Evolutionary conservation across 257 asterid species (phyloP).

Genomic region (Fraxinus americana): DNA sequence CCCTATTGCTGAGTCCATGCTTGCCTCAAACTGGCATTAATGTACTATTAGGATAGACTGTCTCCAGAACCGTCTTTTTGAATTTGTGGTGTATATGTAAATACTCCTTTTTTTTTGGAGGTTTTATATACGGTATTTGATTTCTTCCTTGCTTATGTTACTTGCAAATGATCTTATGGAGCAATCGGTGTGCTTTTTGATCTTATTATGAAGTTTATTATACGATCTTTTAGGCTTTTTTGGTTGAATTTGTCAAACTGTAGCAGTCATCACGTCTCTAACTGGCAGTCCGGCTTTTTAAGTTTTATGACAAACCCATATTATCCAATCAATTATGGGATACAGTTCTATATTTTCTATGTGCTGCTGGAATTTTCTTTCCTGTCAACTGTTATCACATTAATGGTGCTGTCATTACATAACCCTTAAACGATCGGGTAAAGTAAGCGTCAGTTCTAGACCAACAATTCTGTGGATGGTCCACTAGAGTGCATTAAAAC

Average conservation of each 20-base stretch:
- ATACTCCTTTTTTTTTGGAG: slow-evolving; percentile 10
- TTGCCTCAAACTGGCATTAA: too few species aligned
- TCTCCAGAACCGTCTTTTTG: neutral
- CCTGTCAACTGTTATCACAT: neutral
- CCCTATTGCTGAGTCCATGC: too few species aligned
- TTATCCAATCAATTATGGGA: neutral
- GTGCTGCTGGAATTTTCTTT: neutral
- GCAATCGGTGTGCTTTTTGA: neutral
- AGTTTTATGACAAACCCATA: neutral
- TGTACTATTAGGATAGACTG: too few species aligned
- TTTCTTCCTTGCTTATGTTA: neutral
- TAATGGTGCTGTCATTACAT: neutral
- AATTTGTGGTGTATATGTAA: neutral
- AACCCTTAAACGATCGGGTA: neutral
- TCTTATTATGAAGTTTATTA: neutral
- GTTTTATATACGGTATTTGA: neutral
- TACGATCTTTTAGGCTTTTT: neutral
- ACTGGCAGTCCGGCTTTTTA: neutral
- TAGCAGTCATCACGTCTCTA: neutral
- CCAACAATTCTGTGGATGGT: neutral
- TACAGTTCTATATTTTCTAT: neutral
- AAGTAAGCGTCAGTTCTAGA: slow-evolving; percentile 2
- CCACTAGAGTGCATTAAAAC: neutral
- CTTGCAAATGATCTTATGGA: neutral
- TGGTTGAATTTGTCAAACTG: neutral